Evolutionary conservation across 176 grass and related monocot genomes (phyloP).

Genomic region (Miscanthus lutarioriparius): DNA sequence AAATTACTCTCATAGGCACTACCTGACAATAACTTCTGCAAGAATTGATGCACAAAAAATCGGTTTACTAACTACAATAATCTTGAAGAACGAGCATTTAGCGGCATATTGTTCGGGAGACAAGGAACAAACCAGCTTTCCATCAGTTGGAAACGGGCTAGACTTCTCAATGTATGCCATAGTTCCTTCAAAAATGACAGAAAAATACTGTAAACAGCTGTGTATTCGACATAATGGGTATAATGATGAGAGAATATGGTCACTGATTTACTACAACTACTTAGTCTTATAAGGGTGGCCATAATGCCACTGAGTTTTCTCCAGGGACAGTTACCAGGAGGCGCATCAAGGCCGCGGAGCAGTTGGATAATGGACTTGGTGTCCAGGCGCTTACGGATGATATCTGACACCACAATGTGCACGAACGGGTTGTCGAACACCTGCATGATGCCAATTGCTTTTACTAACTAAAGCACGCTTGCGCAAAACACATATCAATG

Average conservation of each 20-base stretch:
- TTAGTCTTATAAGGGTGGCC: background rate
- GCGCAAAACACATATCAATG: background rate
- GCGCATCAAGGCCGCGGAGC: conserved; percentile 70
- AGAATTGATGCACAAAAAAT: background rate
- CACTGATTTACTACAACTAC: background rate
- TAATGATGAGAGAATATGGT: background rate
- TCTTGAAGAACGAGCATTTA: background rate
- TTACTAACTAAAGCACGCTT: conserved; percentile 9
- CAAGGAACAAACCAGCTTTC: conserved; percentile 65
- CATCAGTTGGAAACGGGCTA: conserved; percentile 81
- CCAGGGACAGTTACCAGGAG: conserved; percentile 56
- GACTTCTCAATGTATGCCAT: conserved; percentile 89
- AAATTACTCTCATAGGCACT: background rate
- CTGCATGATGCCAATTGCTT: conserved; percentile 35
- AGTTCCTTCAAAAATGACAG: conserved; percentile 58
- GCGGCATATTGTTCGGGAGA: background rate
- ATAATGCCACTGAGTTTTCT: background rate
- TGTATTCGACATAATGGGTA: background rate
- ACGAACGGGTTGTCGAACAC: conserved; percentile 81
- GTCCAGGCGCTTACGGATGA: conserved; percentile 77
- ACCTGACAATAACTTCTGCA: background rate
- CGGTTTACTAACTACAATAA: background rate
- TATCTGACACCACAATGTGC: conserved; percentile 73
- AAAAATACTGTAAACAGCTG: background rate
- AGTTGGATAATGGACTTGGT: conserved; percentile 83